Evolutionary conservation across 495 filamentous ascomycete genomes (phyloP).

Genomic region (Haplographium delicatum): DNA sequence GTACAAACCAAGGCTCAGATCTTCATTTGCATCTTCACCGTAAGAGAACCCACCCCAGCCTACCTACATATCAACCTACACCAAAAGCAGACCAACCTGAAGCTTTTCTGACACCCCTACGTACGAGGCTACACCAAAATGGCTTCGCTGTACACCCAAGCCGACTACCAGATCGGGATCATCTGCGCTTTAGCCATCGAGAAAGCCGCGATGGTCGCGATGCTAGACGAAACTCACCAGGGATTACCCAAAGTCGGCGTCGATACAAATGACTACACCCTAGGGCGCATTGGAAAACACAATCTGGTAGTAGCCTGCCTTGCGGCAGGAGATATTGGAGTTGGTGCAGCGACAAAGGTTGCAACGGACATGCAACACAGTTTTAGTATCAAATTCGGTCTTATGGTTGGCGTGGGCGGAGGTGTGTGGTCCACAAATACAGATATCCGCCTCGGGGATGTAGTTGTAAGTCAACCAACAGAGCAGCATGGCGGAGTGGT

Average conservation of each 20-base stretch:
- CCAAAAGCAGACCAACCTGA: too few species aligned
- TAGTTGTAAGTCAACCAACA: slow-evolving; percentile 24
- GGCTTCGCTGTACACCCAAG: background rate
- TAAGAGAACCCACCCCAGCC: too few species aligned
- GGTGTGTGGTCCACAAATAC: slow-evolving; percentile 29
- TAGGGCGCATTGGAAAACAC: slow-evolving; percentile 38
- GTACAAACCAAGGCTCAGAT: too few species aligned
- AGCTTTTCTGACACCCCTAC: too few species aligned
- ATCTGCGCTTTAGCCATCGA: slow-evolving; percentile 18
- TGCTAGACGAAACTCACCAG: slow-evolving; percentile 20
- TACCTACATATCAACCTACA: too few species aligned
- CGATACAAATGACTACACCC: slow-evolving; percentile 33
- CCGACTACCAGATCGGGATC: slow-evolving; percentile 20
- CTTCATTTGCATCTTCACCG: too few species aligned
- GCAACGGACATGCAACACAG: slow-evolving; percentile 30
- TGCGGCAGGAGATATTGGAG: slow-evolving; percentile 28
- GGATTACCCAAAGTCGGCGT: slow-evolving; percentile 3
- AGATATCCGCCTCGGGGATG: slow-evolving; percentile 19
- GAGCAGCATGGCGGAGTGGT: slow-evolving; percentile 32
- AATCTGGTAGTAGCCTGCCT: slow-evolving; percentile 42
- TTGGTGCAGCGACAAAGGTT: slow-evolving; percentile 30
- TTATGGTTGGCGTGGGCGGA: slow-evolving; percentile 39
- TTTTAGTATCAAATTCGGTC: slow-evolving; percentile 33
- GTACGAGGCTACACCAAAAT: too few species aligned
- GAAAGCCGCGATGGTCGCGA: slow-evolving; percentile 15